Evolutionary conservation across 148 eudicot species (phyloP).

Genomic region (Rhododendron henanense): DNA sequence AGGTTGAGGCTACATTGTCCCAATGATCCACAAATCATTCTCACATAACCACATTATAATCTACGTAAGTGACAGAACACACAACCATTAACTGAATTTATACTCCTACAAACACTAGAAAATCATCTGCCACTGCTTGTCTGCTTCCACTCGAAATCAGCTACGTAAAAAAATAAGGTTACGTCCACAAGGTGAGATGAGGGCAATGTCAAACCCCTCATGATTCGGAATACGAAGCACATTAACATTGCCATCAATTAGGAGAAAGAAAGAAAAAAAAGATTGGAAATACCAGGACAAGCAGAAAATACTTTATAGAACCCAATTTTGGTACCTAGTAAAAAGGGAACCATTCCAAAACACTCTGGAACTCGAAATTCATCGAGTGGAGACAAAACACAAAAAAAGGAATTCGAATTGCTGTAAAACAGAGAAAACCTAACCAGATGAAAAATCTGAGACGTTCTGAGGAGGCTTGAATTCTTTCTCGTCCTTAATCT

Average conservation of each 20-base stretch:
- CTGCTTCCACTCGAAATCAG: not conserved
- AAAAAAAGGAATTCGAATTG: not conserved
- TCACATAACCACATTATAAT: not conserved
- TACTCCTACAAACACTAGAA: not conserved
- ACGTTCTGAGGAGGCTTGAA: not conserved
- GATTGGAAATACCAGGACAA: not conserved
- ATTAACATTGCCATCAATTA: not conserved
- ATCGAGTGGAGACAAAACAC: not conserved
- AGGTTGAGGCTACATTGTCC: not conserved
- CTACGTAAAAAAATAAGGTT: not conserved
- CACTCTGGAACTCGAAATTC: not conserved
- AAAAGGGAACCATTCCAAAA: not conserved
- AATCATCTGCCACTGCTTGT: not conserved
- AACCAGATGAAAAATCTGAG: conserved; percentile 14
- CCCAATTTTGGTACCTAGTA: not conserved
- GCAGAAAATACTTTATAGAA: not conserved
- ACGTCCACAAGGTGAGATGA: not conserved
- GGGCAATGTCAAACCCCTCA: not conserved
- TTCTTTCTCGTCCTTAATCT: not conserved
- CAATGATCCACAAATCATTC: not conserved
- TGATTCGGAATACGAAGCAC: not conserved
- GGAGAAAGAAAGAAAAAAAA: not conserved
- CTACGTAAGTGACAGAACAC: not conserved
- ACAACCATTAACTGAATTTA: not conserved
- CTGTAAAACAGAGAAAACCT: not conserved